Evolutionary conservation across 352 stramenopile genomes (phyloP), one percentile per base, ranked within the genome.

Genomic region (Phytophthora pisi): DNA sequence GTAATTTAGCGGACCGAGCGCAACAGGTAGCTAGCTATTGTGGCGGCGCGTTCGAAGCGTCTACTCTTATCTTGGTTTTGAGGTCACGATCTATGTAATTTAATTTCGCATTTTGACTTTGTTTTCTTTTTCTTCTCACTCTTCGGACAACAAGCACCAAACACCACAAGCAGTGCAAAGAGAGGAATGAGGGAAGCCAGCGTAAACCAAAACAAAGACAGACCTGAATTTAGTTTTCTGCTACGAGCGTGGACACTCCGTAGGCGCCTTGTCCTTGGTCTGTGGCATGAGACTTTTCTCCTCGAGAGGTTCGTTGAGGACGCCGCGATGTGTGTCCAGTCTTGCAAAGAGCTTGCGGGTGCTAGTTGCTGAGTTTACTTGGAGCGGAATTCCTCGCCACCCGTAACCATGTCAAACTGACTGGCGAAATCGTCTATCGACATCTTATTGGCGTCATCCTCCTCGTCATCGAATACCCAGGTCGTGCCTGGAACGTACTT

Each of bases 381-480:
- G 69, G 86, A 93, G 51, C 88, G 84, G 64, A 94, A 95, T 76
- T 93, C 84, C 68, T 96, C 88, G 52, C 88, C 88, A 23, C 86
- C 86, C 50, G 86, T 94, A 57, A 92, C 86, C 80, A 82, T 93
- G 70, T 93, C 84, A 65, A 96, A 96, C 71, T 96, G 86, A 57
- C 82, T 89, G 38, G 84, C 89, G 51, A 96, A 96, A 74, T 96
- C 89, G 53, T 95, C 88, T 76, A 93, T 89, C 65, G 84, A 91
- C 81, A 93, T 89, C 51, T 89, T 93, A 43, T 62, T 73, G 57
- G 71, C 63, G 57, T 86, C 82, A 53, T 89, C 86, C 7, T 93
- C 87, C 36, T 95, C 89, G 57, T 95, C 87, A 62, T 96, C 88
- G 53, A 96, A 96, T 43, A 95, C 87, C 89, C 89, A 96, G 65